Evolutionary conservation across 2,329 filamentous ascomycete genomes (phyloP), one percentile per base, ranked within the genome.

Genomic region (Echinosphaeria canescens): DNA sequence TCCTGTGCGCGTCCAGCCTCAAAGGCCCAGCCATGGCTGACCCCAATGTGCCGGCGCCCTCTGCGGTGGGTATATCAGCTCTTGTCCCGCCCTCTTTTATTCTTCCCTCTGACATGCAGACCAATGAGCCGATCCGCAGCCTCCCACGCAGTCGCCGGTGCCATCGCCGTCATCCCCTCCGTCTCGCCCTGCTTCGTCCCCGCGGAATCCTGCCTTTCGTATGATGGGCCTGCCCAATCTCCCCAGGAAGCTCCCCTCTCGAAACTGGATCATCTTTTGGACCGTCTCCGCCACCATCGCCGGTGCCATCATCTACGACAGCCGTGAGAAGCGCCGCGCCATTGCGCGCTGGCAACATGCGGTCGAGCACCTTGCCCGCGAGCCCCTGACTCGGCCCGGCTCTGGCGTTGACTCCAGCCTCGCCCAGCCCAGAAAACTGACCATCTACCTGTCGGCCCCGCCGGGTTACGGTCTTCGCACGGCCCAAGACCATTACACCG

Each of bases 191-290:
- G n/a, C 17, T 19, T 6, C 30, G 13, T 31, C 38, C 44, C 56
- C 62, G 36, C 56, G 62, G 26, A 85, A 85, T 50, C 75, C 73
- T 23, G 75, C 70, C 28, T 65, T 80, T 40, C 67, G 66, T 34
- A 76, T 79, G 62, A 69, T 88, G 53, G 85, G 85, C 30, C 56
- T 98, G 31, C 85, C 85, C 27, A 76, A 74, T 37, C 66, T 93
- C 33, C 75, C 78, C 31, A 63, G 72, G 38, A 81, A 71, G 49
- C 68, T 98, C 12, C 88, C 88, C 6, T 95, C 85, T 12, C 76
- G 88, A 33, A 95, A 95, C 48, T 98, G 88, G 88, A 69, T 88
- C 52, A 93, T 98, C 42, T 98, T 98, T 54, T 70, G 84, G 49
- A 60, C 75, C 25, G 48, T 95, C 29, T 74, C 75, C 9, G 73